These are phyloP conservation scores for Diaporthe caulivora DNA, from an alignment of 2,329 filamentous ascomycete species.

Conservation along the genomic window DNA sequence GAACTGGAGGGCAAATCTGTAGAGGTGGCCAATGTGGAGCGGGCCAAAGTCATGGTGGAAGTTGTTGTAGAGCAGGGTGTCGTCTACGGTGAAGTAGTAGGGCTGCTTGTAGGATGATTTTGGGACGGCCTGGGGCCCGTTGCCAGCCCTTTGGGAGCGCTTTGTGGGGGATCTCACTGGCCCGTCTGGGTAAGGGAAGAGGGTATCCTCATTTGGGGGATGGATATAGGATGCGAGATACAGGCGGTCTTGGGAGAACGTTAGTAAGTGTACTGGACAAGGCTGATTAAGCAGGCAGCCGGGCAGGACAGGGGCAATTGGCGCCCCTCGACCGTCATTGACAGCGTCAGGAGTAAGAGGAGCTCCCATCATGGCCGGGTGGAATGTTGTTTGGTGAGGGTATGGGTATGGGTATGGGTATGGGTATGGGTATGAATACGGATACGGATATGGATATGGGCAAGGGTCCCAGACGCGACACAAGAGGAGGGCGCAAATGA, in stretches of 20 bases:
- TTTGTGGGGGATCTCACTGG: conserved; percentile 79
- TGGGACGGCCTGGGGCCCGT: conserved; percentile 62
- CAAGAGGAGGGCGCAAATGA: too few species aligned
- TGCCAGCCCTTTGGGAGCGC: conserved; percentile 75
- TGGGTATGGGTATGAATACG: not conserved
- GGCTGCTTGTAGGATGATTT: conserved; percentile 71
- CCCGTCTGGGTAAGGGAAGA: conserved; percentile 82
- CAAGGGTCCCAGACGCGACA: too few species aligned
- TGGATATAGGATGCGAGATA: conserved; percentile 94
- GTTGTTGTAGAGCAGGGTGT: conserved; percentile 93
- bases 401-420: not conserved
- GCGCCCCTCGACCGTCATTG: not conserved
- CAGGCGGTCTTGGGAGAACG: conserved; percentile 78
- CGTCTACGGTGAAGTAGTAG: conserved; percentile 96
- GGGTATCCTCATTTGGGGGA: conserved; percentile 82
- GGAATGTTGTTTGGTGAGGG: conserved; percentile 33
- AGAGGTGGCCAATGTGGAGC: conserved; percentile 95
- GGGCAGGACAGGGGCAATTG: conserved; percentile 36
- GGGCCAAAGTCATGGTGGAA: conserved; percentile 99
- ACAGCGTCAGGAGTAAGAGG: not conserved
- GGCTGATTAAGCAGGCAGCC: conserved; percentile 42
- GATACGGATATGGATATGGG: not conserved
- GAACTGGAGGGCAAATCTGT: conserved; percentile 94
- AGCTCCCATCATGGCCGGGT: not conserved
- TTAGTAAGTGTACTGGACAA: conserved; percentile 51